These are phyloP conservation scores for Ampelocalamus luodianensis DNA, from an alignment of 176 grass and related monocot genomes.

Conservation along the genomic window DNA sequence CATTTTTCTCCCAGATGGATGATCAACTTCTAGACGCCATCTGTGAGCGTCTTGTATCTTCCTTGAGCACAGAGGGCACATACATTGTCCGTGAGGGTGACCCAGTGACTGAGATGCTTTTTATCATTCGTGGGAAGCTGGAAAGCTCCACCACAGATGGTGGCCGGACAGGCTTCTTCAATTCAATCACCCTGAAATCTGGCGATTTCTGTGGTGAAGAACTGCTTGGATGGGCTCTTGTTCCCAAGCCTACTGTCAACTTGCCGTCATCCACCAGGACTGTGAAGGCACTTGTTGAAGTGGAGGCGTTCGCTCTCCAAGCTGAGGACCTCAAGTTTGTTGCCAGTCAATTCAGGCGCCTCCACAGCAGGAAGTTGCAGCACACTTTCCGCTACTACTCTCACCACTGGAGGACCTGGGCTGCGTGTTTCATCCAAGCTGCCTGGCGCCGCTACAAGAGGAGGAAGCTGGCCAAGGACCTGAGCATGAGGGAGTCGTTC, in stretches of 20 bases:
- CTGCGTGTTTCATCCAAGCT: conserved; percentile 77
- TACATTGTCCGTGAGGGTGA: conserved; percentile 94
- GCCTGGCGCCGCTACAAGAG: conserved; percentile 82
- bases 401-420: conserved; percentile 92
- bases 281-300: conserved; percentile 75
- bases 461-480: conserved; percentile 66
- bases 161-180: conserved; percentile 91
- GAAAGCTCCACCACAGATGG: conserved; percentile 97
- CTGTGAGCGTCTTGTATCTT: conserved; percentile 86
- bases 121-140: conserved; percentile 86
- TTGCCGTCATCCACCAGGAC: conserved; percentile 81
- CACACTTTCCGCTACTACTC: conserved; percentile 90
- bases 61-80: conserved; percentile 85
- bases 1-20: conserved; percentile 94
- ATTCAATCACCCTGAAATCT: conserved; percentile 72
- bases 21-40: conserved; percentile 85
- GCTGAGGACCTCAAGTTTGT: conserved; percentile 92
- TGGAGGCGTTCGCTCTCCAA: conserved; percentile 83
- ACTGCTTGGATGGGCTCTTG: conserved; percentile 84
- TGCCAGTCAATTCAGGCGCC: conserved; percentile 89
- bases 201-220: conserved; percentile 92
- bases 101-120: conserved; percentile 95
- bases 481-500: conserved; percentile 78
- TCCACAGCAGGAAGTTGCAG: conserved; percentile 93
- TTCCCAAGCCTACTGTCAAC: conserved; percentile 74